Evolutionary conservation across 2,329 filamentous ascomycete species (phyloP).

Genomic region (Colletotrichum eremochloae): DNA sequence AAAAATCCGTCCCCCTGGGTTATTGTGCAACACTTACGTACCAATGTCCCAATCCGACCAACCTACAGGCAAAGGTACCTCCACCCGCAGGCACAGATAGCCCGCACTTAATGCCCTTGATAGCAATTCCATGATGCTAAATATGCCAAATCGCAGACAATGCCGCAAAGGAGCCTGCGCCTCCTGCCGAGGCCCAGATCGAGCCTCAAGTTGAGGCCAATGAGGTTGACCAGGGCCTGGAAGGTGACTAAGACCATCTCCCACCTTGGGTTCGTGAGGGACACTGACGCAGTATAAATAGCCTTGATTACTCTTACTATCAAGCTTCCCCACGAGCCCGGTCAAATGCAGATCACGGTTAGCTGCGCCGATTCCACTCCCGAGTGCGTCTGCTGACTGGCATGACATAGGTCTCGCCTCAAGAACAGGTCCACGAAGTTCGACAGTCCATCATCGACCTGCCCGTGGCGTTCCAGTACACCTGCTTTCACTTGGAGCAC

Average conservation of each 20-base stretch:
- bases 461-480: constrained; percentile 94
- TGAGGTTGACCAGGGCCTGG: constrained; percentile 37
- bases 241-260: constrained; percentile 19
- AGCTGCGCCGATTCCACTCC: constrained; percentile 46
- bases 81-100: neutral
- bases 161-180: constrained; percentile 29
- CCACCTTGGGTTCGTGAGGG: neutral
- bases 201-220: constrained; percentile 19
- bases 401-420: constrained; percentile 78
- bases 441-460: constrained; percentile 96
- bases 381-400: constrained; percentile 28
- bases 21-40: constrained; percentile 2
- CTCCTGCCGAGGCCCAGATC: constrained; percentile 16
- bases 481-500: constrained; percentile 97
- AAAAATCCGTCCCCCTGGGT: neutral
- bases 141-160: constrained; percentile 19
- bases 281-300: constrained; percentile 48
- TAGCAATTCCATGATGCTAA: constrained; percentile 22
- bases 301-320: constrained; percentile 77
- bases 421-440: constrained; percentile 98
- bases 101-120: neutral
- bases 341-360: constrained; percentile 89
- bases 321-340: constrained; percentile 82
- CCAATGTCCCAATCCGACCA: constrained; percentile 40
- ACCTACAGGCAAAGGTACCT: constrained; percentile 38